These are phyloP conservation scores for Backusella australiensis DNA, from an alignment of 192 early-diverging fungal genomes.

Conservation along the genomic window DNA sequence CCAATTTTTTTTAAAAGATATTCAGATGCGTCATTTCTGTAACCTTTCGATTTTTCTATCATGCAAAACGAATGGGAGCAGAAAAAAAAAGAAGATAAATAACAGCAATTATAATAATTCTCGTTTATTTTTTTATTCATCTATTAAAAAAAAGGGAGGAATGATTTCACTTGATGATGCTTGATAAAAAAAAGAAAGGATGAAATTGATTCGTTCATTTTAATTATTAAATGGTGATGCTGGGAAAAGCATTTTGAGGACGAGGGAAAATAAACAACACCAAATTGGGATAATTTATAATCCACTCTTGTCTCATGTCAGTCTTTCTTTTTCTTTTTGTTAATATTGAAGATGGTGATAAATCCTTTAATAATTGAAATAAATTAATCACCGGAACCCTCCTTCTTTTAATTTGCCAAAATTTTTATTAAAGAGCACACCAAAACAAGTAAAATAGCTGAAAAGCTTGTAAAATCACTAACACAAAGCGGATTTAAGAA, in stretches of 20 bases:
- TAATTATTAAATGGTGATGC: not conserved
- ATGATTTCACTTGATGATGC: not conserved
- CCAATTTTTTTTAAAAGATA: not conserved
- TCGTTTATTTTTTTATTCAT: not conserved
- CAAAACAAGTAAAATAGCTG: not conserved
- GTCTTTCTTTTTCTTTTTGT: not conserved
- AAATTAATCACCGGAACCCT: not conserved
- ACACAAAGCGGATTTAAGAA: too few relatives aligned
- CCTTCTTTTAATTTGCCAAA: not conserved
- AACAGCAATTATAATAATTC: not conserved
- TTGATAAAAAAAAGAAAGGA: not conserved
- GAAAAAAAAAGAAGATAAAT: not conserved
- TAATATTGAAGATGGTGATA: not conserved
- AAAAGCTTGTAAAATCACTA: too few relatives aligned
- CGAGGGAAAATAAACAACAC: not conserved
- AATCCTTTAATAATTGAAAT: not conserved
- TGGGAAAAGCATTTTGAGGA: not conserved
- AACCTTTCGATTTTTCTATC: conserved; percentile 5
- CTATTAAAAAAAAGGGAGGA: not conserved
- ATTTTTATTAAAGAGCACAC: not conserved
- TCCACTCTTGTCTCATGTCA: not conserved
- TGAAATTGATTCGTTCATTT: not conserved
- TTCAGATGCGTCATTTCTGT: not conserved
- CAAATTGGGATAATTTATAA: not conserved
- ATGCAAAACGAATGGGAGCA: not conserved